A percentile compares a stretch with the other conserved stretches of the same genome.
These are phyloP conservation scores for Seiridium cupressi DNA, from an alignment of 2,329 filamentous ascomycete genomes.

Conservation along the genomic window DNA sequence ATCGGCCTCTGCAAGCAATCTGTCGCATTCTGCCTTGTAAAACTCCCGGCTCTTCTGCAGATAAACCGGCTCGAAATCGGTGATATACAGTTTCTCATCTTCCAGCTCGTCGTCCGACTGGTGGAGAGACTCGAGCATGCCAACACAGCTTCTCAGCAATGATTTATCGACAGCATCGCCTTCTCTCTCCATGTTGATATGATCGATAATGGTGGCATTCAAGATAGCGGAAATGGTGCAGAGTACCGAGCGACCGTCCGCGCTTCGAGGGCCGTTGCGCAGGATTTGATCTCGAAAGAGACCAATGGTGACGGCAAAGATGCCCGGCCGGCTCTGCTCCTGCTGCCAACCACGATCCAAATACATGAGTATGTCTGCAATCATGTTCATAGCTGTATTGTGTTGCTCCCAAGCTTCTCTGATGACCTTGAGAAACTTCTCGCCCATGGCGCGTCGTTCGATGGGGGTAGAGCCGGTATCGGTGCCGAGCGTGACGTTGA, in stretches of 20 bases:
- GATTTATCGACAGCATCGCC: constrained; percentile 85
- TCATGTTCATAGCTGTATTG: constrained; percentile 92
- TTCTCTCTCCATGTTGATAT: constrained; percentile 88
- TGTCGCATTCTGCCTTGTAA: constrained; percentile 73
- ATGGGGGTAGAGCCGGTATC: constrained; percentile 62
- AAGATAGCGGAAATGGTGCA: constrained; percentile 70
- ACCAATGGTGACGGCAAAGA: constrained; percentile 81
- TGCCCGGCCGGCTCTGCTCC: constrained; percentile 69
- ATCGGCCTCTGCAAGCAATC: constrained; percentile 74
- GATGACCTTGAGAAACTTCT: constrained; percentile 76
- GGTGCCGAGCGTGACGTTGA: constrained; percentile 58
- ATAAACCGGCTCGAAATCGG: constrained; percentile 78
- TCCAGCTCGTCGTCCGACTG: constrained; percentile 77
- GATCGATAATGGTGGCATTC: constrained; percentile 80
- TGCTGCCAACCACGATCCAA: constrained; percentile 84
- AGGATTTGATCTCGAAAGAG: constrained; percentile 87
- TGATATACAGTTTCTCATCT: constrained; percentile 77
- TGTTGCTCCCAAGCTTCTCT: constrained; percentile 85
- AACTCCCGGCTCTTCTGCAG: constrained; percentile 68
- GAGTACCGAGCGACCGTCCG: constrained; percentile 32
- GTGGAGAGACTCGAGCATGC: constrained; percentile 89
- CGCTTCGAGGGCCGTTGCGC: constrained; percentile 48
- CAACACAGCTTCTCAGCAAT: constrained; percentile 77
- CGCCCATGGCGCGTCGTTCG: constrained; percentile 77
- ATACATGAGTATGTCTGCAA: constrained; percentile 95